A percentile compares a stretch with the other conserved stretches of the same genome.
Evolutionary conservation across 2,329 filamentous ascomycete genomes (phyloP).

Genomic region (Pleurostoma richardsiae): DNA sequence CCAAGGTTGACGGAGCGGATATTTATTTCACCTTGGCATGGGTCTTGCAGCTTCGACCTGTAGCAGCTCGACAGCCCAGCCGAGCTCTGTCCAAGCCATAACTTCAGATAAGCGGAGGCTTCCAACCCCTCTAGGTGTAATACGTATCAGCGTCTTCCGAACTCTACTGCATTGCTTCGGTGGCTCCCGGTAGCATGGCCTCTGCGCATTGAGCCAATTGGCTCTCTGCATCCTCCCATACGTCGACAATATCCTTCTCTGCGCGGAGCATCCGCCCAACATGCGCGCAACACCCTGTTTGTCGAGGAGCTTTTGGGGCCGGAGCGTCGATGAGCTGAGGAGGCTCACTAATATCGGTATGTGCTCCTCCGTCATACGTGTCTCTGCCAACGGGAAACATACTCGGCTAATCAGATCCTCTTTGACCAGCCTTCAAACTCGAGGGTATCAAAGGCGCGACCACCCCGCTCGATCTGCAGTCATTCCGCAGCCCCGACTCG

Average conservation of each 20-base stretch:
- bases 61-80: too few relatives aligned
- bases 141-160: too few relatives aligned
- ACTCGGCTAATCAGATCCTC: conserved; percentile 6
- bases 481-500: conserved; percentile 49
- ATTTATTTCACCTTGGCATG: too few relatives aligned
- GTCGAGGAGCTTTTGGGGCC: conserved; percentile 49
- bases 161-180: neutral
- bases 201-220: conserved; percentile 3
- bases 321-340: conserved; percentile 57
- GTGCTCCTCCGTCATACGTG: conserved; percentile 3
- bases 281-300: conserved; percentile 46
- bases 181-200: neutral
- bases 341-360: conserved; percentile 51
- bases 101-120: too few relatives aligned
- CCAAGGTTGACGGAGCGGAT: too few relatives aligned
- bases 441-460: conserved; percentile 64
- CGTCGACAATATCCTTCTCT: neutral
- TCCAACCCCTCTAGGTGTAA: too few relatives aligned
- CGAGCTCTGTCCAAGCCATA: too few relatives aligned
- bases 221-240: neutral
- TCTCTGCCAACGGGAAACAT: neutral
- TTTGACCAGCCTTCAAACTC: conserved; percentile 54
- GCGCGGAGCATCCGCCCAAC: conserved; percentile 9
- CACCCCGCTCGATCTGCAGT: conserved; percentile 59
- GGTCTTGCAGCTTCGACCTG: too few relatives aligned